Evolutionary conservation across 2,329 filamentous ascomycete genomes (phyloP), one percentile per base, ranked within the genome.

Genomic region (Chalaropsis thielavioides): DNA sequence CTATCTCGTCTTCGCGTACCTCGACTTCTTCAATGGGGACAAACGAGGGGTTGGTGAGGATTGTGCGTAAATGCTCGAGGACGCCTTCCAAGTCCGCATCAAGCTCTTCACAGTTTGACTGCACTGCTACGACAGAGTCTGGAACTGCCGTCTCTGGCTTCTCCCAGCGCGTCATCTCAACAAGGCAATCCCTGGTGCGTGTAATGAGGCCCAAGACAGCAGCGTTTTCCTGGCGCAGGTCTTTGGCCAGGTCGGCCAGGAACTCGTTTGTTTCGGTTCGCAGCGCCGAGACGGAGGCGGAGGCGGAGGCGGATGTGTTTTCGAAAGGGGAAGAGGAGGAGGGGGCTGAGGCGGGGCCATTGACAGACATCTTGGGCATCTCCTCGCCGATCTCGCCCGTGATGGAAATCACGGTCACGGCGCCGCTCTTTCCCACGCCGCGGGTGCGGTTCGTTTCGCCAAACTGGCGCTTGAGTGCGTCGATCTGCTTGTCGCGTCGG

Each of bases 1-100:
- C 81, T 69, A 99, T 97, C 73, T 96, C 92, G 67, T 95, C 88
- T 69, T 99, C 92, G 64, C 92, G 85, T n/a, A 91, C 77, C 71
- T 95, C 87, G 1, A 99, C 90, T 73, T 97, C 94, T 71, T 97
- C 94, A 24, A 97, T 84, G 0, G 92, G 89, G 15, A 96, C 94
- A 73, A 97, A 99, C 1, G 92, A 95, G 0, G 94, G 94, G 71
- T 97, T 97, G 8, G 91, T 96, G 56, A 99, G 79, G 44, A 99
- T 83, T 1, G 82, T 87, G 69, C 88, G 83, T 68, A 99, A 81
- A 72, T 95, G 90, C 41, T 88, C 84, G 67, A 97, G 80, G 10
- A 95, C 85, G 6, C 78, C 78, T 63, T 92, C 86, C 75, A 96
- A 83, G 68, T 95, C 88, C 8, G 76, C 72, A 0, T 87, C 84